Evolutionary conservation across 2,329 filamentous ascomycete species (phyloP).

Genomic region (Sarocladiaceae sp.): DNA sequence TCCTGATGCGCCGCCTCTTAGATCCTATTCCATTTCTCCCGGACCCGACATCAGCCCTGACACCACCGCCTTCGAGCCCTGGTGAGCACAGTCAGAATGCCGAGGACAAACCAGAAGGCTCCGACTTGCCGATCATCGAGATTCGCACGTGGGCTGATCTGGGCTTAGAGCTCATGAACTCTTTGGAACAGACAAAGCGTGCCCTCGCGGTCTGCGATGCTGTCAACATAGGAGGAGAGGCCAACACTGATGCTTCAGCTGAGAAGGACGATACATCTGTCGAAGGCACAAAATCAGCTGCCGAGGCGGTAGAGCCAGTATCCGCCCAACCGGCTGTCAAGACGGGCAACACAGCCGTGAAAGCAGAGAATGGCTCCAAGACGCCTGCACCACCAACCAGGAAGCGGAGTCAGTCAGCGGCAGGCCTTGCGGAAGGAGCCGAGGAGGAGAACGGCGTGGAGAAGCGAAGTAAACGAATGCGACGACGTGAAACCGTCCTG

Average conservation of each 20-base stretch:
- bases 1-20: constrained; percentile 47
- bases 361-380: constrained; percentile 11
- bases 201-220: constrained; percentile 26
- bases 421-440: constrained; percentile 50
- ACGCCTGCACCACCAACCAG: constrained; percentile 37
- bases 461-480: constrained; percentile 62
- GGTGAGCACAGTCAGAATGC: constrained; percentile 10
- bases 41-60: constrained; percentile 40
- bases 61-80: constrained; percentile 21
- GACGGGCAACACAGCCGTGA: background rate
- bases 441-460: constrained; percentile 56
- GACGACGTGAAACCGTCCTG: constrained; percentile 50
- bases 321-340: no score
- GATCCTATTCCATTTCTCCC: constrained; percentile 62
- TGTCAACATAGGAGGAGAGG: constrained; percentile 18
- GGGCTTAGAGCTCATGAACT: constrained; percentile 28
- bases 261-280: no score
- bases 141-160: constrained; percentile 29
- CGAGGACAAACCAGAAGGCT: constrained; percentile 16
- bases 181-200: constrained; percentile 22
- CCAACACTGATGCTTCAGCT: background rate
- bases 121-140: constrained; percentile 13
- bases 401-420: constrained; percentile 60
- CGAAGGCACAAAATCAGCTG: background rate
- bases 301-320: constrained; percentile 6